Evolutionary conservation across 441 rosid species (phyloP), one percentile per base, ranked within the genome.

Genomic region (Monsonia emarginata): DNA sequence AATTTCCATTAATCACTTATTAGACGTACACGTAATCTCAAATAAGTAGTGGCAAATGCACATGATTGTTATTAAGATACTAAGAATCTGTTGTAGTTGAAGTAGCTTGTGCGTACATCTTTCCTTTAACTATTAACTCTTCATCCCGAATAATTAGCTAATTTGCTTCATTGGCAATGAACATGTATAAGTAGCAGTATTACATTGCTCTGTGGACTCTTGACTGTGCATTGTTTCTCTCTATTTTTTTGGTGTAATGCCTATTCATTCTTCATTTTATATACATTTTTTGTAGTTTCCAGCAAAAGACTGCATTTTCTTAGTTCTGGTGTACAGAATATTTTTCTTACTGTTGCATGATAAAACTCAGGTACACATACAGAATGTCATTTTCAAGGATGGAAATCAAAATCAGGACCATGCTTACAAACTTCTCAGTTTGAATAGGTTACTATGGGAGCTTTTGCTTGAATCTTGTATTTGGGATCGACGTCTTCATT

Each of bases 401-500:
- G 85, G 76, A 67, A 76, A 76, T 63, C 66, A 72, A 24, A 76
- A 76, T 63, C 66, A 72, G 24, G 84, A 73, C 46, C 73, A 76
- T 67, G 72, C 66, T 60, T 79, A 83, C 74, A 80, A 73, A 67
- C 70, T 82, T 74, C 91, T 91, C 57, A 77, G 73, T 70, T 72
- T 89, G 77, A 95, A 88, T 74, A 78, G 83, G 27, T 50, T 86
- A 71, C 67, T 80, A 69, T 91, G 95, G 99, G 91, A 88, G 69
- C 91, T 95, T 74, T 75, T 88, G 73, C 84, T 95, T 74, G 87
- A 81, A 76, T 85, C 98, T 50, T 74, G 63, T 72, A 71, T 88
- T 64, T 95, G 99, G 99, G 85, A 89, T 75, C 65, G 67, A 31
- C 91, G 98, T 52, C 54, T 95, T 76, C 82, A 86, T 73, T 85